Conservation (phyloP, 352 stramenopile species). For the Phytopythium ostracodes region DNA sequence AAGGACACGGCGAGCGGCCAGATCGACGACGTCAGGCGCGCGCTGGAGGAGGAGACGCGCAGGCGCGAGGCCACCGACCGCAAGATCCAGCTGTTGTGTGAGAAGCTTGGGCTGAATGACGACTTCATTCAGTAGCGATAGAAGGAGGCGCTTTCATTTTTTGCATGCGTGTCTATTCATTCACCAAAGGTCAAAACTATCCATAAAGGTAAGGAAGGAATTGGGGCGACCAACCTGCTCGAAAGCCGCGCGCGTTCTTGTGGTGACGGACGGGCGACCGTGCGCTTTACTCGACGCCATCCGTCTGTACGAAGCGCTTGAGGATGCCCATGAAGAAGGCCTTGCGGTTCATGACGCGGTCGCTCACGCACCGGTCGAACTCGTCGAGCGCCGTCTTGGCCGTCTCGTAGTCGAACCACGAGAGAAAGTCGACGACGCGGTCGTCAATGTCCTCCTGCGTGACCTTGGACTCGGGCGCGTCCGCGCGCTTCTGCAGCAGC, state of each 20-base stretch:
- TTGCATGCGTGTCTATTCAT: conserved; percentile 7
- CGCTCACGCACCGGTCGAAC: conserved; percentile 70
- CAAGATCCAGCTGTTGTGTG: conserved; percentile 38
- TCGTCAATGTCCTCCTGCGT: conserved; percentile 78
- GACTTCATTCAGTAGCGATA: conserved; percentile 9
- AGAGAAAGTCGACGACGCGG: conserved; percentile 84
- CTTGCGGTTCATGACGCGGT: conserved; percentile 79
- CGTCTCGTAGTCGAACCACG: conserved; percentile 89
- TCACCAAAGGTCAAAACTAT: not conserved
- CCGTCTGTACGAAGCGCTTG: conserved; percentile 82
- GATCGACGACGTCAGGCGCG: conserved; percentile 20
- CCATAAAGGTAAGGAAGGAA: not conserved
- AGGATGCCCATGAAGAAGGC: conserved; percentile 89
- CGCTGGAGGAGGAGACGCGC: conserved; percentile 26
- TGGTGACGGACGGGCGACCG: no score
- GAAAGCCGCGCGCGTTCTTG: not conserved
- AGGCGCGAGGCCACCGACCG: conserved; percentile 35
- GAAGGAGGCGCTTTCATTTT: no score
- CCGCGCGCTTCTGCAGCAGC: conserved; percentile 78
- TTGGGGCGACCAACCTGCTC: not conserved
- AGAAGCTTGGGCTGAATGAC: conserved; percentile 32
- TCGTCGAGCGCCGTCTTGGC: conserved; percentile 78
- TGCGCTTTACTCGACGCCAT: conserved; percentile 54
- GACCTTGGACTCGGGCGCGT: conserved; percentile 66
- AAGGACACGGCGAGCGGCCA: conserved; percentile 27